Conservation (phyloP, 2,329 filamentous ascomycete species). For the Westerdykella aurantiaca region DNA sequence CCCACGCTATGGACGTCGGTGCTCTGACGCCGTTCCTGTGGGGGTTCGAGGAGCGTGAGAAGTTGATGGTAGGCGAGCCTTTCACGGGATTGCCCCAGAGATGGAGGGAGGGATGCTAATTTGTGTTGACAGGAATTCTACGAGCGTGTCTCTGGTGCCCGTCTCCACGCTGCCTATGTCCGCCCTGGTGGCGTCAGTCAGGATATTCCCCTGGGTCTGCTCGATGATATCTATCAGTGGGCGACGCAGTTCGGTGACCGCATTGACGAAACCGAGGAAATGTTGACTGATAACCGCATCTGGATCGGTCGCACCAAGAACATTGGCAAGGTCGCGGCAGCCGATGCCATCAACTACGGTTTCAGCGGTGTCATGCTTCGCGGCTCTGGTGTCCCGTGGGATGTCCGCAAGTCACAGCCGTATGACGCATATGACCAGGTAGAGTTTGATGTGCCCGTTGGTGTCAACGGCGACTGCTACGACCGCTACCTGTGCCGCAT, state of each 20-base stretch:
- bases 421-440: constrained; percentile 98
- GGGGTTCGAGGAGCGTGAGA: constrained; percentile 99
- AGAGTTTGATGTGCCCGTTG: constrained; percentile 96
- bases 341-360: constrained; percentile 93
- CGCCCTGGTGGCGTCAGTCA: constrained; percentile 94
- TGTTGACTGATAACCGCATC: constrained; percentile 98
- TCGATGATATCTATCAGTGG: constrained; percentile 99
- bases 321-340: constrained; percentile 82
- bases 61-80: constrained; percentile 73
- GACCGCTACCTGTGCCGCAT: constrained; percentile 98
- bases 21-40: constrained; percentile 96
- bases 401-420: constrained; percentile 91
- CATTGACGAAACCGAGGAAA: constrained; percentile 97
- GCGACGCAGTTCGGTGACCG: constrained; percentile 97
- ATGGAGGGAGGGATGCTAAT: neutral
- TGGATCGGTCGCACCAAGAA: constrained; percentile 93
- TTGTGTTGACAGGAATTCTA: constrained; percentile 79
- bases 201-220: constrained; percentile 85
- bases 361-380: constrained; percentile 98
- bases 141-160: constrained; percentile 95
- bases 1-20: constrained; percentile 98
- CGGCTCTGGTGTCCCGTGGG: constrained; percentile 92
- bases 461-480: constrained; percentile 97
- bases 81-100: constrained; percentile 20
- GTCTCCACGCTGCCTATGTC: constrained; percentile 94